Evolutionary conservation across 2,329 filamentous ascomycete species (phyloP).

Genomic region (Paraphoma chrysanthemicola): DNA sequence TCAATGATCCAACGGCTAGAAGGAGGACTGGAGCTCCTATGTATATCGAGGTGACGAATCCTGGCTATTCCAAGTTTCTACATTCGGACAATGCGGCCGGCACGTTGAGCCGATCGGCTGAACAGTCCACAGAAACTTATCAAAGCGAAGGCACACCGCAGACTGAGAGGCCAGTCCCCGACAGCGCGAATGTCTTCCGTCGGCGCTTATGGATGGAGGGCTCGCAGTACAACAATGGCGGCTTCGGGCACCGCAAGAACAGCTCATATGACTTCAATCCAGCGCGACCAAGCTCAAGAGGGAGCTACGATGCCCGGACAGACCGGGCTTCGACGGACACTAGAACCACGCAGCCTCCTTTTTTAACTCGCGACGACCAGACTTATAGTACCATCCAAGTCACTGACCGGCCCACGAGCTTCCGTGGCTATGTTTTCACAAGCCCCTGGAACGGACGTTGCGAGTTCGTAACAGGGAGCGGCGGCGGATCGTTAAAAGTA

Average conservation of each 20-base stretch:
- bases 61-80: constrained; percentile 66
- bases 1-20: constrained; percentile 36
- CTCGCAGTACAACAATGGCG: constrained; percentile 46
- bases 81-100: constrained; percentile 27
- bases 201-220: constrained; percentile 59
- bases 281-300: constrained; percentile 29
- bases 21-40: constrained; percentile 52
- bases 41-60: constrained; percentile 64
- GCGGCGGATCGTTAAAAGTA: constrained; percentile 72
- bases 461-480: constrained; percentile 80
- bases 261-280: constrained; percentile 38
- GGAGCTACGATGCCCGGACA: constrained; percentile 20
- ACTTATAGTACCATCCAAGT: constrained; percentile 41
- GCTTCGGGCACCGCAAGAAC: constrained; percentile 49
- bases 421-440: constrained; percentile 73
- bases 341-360: constrained; percentile 19
- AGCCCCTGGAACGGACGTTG: constrained; percentile 90
- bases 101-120: no score
- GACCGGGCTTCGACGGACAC: constrained; percentile 21
- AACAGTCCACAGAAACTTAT: constrained; percentile 9
- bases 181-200: constrained; percentile 45
- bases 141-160: constrained; percentile 1
- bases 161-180: neutral
- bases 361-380: constrained; percentile 33
- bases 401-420: constrained; percentile 59